Evolutionary conservation across 805 yeast species (phyloP).

Genomic region (Middelhovenomyces tepae): DNA sequence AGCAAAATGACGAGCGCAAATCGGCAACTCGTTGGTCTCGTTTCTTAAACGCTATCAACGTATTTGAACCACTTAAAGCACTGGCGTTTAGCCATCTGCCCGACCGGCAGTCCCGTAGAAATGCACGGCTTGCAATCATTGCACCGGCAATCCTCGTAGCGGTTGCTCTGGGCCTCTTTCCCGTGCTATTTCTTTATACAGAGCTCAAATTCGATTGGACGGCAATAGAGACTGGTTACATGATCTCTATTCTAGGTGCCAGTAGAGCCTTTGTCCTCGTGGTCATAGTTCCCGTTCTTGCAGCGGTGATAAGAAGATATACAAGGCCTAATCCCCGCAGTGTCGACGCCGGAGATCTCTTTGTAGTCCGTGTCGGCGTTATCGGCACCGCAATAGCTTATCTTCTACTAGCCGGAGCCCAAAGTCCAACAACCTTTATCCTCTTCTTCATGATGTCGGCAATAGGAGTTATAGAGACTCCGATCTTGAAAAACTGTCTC

Average conservation of each 20-base stretch:
- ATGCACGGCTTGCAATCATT: constrained; percentile 15
- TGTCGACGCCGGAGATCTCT: constrained; percentile 16
- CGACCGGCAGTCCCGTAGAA: constrained; percentile 9
- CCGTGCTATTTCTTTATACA: constrained; percentile 21
- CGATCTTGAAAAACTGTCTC: constrained; percentile 17
- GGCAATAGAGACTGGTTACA: constrained; percentile 25
- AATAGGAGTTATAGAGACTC: constrained; percentile 16
- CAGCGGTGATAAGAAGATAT: constrained; percentile 9
- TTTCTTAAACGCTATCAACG: constrained; percentile 10
- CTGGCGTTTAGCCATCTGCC: constrained; percentile 16
- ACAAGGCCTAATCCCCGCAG: constrained; percentile 5
- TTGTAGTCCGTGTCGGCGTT: constrained; percentile 15
- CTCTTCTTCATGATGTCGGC: constrained; percentile 13
- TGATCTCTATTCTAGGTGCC: constrained; percentile 21
- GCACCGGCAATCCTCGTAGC: constrained; percentile 11
- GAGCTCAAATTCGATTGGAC: constrained; percentile 26
- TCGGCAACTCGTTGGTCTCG: neutral
- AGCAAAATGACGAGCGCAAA: neutral
- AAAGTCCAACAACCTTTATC: constrained; percentile 11
- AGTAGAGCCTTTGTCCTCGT: constrained; percentile 20
- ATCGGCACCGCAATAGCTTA: constrained; percentile 11
- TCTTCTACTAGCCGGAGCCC: constrained; percentile 16
- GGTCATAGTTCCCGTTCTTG: constrained; percentile 17
- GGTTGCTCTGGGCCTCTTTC: constrained; percentile 11
- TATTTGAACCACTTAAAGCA: constrained; percentile 20